Evolutionary conservation across 345 rosid species (phyloP).

Genomic region (Moricandia arvensis): DNA sequence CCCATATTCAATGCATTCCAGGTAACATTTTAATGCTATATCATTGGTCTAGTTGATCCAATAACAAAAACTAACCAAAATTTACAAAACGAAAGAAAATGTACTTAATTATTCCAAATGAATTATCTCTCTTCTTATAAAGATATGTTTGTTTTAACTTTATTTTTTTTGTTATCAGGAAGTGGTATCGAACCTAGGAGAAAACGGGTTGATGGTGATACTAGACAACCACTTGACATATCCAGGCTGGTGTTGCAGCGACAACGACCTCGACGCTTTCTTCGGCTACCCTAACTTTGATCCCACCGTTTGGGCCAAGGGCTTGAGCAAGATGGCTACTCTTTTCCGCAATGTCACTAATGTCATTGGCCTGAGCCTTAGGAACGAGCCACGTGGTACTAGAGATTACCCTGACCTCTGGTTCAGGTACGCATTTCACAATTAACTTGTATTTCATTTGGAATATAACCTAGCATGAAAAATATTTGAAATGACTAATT

Average conservation of each 20-base stretch:
- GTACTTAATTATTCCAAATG: not conserved
- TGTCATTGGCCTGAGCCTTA: conserved; percentile 78
- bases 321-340: conserved; percentile 65
- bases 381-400: conserved; percentile 86
- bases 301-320: conserved; percentile 64
- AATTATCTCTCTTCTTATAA: not conserved
- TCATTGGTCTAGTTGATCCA: not conserved
- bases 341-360: conserved; percentile 53
- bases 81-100: not conserved
- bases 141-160: not conserved
- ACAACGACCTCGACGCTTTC: conserved; percentile 72
- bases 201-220: conserved; percentile 69
- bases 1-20: conserved; percentile 63
- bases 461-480: not conserved
- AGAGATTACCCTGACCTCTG: conserved; percentile 65
- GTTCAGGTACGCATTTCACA: conserved; percentile 65
- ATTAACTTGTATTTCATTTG: not conserved
- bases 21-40: conserved; percentile 39
- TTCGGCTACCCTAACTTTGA: conserved; percentile 72
- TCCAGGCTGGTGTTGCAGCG: conserved; percentile 88
- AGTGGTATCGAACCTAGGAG: conserved; percentile 66
- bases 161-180: conserved; percentile 43
- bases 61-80: not conserved
- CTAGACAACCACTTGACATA: conserved; percentile 75
- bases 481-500: too few relatives aligned